Base-by-base conservation (phyloP, 306 rosid genomes). In the Casuarina equisetifolia region DNA sequence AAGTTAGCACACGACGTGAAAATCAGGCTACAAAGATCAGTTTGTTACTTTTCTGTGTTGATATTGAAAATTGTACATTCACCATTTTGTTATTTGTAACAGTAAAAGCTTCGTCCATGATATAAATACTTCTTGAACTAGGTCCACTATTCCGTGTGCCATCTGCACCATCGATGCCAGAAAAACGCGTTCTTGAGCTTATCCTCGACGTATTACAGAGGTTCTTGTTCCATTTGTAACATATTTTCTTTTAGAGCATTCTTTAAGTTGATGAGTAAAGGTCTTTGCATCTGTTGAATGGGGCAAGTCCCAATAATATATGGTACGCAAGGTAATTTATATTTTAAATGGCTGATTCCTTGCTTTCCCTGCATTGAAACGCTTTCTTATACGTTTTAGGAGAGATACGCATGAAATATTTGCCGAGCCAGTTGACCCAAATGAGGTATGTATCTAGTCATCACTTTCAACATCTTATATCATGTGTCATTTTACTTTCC, bases 371-470 rank as follows among this genome's bases (percentile, higher is more conserved):
- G 4, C 12, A 35, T 73, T 72, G 45, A 71, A 70, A 64, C 32
- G 58, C 72, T 59, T 45, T 72, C 69, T 40, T 16, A 66, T 59
- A 57, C 80, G 72, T 16, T 73, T 58, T 75, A 91, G 93, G 88
- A 89, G 80, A 75, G 93, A 91, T 72, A 79, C 84, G 51, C 69
- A 91, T 44, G 93, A 89, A 70, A 89, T 91, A 77, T 91, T 91
- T 80, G 90, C 90, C n/a, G 90, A 91, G 67, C 96, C 93, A 49
- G 92, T 91, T 66, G 86, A 89, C 81, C 88, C 87, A 64, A 69
- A 86, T 43, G 88, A 89, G 96, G 96, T 91, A 12, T 5, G 62
- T 48, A 73, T 19, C 42, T 69, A 11, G 35, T 40, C 55, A 7
- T 64, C 51, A 40, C 58, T 67, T 58, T 74, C 74, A 39, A 39